Evolutionary conservation across 1,139 yeast genomes (phyloP), one percentile per base, ranked within the genome.

Genomic region (Blastobotrys buckinghamii): DNA sequence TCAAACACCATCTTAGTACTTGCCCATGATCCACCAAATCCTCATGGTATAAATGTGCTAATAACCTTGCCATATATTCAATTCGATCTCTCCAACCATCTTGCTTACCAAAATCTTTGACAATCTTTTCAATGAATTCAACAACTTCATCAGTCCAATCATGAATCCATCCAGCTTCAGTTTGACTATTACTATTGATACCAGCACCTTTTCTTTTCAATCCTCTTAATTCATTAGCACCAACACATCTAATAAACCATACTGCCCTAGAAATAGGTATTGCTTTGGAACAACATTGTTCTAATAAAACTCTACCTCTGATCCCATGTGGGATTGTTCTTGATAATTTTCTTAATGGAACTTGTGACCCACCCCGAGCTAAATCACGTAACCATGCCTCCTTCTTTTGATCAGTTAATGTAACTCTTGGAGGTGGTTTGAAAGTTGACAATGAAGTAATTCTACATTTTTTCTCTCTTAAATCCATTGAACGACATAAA

Each of bases 261-360:
- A 90, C 68, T 0, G 96, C 96, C 51, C 97, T 71, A 22, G 78
- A 65, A 3, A 84, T 70, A 0, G 97, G 97, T 0, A 90, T 81
- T 32, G 69, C 68, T 58, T 82, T 81, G 36, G 70, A 61, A 54
- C 84, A 75, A 55, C 94, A 75, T 50, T 82, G 84, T 53, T 89
- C 96, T 3, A 90, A 65, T 36, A 90, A 70, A 1, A 77, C 74
- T 57, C 81, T 79, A 62, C 87, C 84, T 55, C 90, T 73, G 22
- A 90, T 78, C 0, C 97, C 97, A 63, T 90, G 96, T 0, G 98
- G 97, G n/a, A 90, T 77, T 33, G 89, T 85, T 48, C 84, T 76
- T 1, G 94, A 77, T 1, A 90, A 75, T 50, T 77, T 78, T 46
- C 77, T 71, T 44, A 90, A 68, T 0, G 96, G 86, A 0, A 84